phyloP scores from a whole-genome alignment of 768 basidiomycete species.

The Auricularia sp. region DNA sequence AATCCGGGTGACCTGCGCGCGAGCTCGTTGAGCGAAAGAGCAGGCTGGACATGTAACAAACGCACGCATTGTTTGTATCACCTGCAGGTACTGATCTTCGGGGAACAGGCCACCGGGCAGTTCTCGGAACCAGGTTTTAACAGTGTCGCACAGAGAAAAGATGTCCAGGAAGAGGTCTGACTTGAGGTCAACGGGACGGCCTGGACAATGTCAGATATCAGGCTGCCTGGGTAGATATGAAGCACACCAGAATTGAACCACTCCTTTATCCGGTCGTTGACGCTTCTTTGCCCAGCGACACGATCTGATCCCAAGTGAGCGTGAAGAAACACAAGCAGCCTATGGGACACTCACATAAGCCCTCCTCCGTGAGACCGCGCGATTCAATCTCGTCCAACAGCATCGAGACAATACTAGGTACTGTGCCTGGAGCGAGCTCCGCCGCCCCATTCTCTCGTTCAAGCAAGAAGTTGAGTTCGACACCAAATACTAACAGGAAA shows the following conservation, averaged over 20 bases:
- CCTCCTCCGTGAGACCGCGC: slow-evolving; percentile 70
- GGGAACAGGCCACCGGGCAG: slow-evolving; percentile 77
- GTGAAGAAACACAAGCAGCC: neutral
- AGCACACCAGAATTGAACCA: slow-evolving; percentile 60
- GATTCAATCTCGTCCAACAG: slow-evolving; percentile 63
- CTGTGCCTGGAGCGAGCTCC: slow-evolving; percentile 42
- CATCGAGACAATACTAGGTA: slow-evolving; percentile 57
- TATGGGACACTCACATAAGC: slow-evolving; percentile 53
- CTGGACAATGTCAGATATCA: slow-evolving; percentile 37
- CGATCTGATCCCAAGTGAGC: slow-evolving; percentile 43
- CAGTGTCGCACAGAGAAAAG: slow-evolving; percentile 71
- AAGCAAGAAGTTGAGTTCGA: slow-evolving; percentile 61
- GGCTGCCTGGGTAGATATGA: slow-evolving; percentile 25
- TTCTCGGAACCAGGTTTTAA: slow-evolving; percentile 80
- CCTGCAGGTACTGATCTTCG: slow-evolving; percentile 50
- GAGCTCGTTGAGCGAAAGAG: slow-evolving; percentile 6
- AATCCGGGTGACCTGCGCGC: slow-evolving; percentile 52
- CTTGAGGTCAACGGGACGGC: slow-evolving; percentile 8
- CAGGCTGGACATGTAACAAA: slow-evolving; percentile 4
- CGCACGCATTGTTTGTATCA: slow-evolving; percentile 67
- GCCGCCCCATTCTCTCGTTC: slow-evolving; percentile 49
- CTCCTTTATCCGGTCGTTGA: slow-evolving; percentile 61
- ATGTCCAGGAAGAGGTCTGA: slow-evolving; percentile 55
- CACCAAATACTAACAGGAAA: slow-evolving; percentile 51
- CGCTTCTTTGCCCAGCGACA: slow-evolving; percentile 64